phyloP scores from a whole-genome alignment of 805 yeast species.

The Lipomyces sp. region DNA sequence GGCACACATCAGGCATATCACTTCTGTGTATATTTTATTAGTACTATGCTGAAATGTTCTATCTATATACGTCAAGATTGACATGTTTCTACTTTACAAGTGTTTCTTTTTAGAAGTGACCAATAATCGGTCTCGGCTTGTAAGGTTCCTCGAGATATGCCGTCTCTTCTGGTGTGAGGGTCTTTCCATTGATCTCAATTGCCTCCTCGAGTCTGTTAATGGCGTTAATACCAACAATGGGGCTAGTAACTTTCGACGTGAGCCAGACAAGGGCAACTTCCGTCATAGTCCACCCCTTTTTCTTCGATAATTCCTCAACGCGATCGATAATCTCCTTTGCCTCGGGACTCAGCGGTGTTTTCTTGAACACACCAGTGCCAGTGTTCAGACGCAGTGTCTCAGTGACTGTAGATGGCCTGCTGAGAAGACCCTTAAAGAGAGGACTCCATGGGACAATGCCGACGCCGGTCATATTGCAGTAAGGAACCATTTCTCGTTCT shows the following conservation, averaged over 20 bases:
- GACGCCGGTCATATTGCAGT: constrained; percentile 50
- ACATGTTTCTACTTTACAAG: background rate
- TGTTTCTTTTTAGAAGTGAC: constrained; percentile 3
- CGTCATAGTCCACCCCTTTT: constrained; percentile 51
- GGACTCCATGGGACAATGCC: constrained; percentile 64
- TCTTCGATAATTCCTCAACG: constrained; percentile 49
- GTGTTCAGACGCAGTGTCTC: constrained; percentile 11
- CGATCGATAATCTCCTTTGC: constrained; percentile 42
- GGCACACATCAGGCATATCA: too few relatives aligned
- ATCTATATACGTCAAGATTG: too few relatives aligned
- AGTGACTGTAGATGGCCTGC: constrained; percentile 43
- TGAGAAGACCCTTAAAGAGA: constrained; percentile 51
- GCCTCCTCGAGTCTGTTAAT: constrained; percentile 53
- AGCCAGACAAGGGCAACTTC: constrained; percentile 53
- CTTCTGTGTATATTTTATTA: too few relatives aligned
- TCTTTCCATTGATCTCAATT: constrained; percentile 42
- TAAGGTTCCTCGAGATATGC: constrained; percentile 37
- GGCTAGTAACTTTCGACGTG: constrained; percentile 48
- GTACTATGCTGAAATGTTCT: too few relatives aligned
- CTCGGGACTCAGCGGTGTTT: constrained; percentile 4
- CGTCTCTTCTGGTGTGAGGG: constrained; percentile 39
- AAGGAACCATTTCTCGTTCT: constrained; percentile 59
- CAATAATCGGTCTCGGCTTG: constrained; percentile 23
- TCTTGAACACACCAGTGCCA: constrained; percentile 10
- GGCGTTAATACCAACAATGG: constrained; percentile 54